These are phyloP conservation scores for Puccinia sorghi DNA, from an alignment of 1,284 basidiomycete species.

Conservation along the genomic window DNA sequence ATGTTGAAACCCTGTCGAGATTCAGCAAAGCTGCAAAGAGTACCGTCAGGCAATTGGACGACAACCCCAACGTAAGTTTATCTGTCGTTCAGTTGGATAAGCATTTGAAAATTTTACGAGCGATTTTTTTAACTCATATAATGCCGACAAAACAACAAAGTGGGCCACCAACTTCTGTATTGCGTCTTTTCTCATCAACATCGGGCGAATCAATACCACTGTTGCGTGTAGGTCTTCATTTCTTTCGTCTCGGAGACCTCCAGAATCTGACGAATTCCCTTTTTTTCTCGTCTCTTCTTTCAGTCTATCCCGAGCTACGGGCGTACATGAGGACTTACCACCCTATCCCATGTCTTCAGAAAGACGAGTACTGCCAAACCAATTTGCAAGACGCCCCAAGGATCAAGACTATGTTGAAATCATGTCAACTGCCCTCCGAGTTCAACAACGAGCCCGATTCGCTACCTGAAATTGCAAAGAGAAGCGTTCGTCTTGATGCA, in stretches of 20 bases:
- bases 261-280: background rate
- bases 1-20: conserved; percentile 49
- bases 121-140: background rate
- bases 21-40: conserved; percentile 51
- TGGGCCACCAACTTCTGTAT: conserved; percentile 46
- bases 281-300: conserved; percentile 30
- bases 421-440: conserved; percentile 73
- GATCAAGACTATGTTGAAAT: conserved; percentile 74
- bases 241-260: background rate
- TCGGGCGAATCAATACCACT: conserved; percentile 90
- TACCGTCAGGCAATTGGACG: conserved; percentile 48
- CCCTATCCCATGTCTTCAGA: conserved; percentile 76
- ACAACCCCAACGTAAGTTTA: conserved; percentile 39
- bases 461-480: conserved; percentile 54
- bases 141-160: background rate
- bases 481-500: conserved; percentile 22
- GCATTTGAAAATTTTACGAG: background rate
- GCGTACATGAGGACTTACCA: conserved; percentile 78
- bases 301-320: conserved; percentile 69
- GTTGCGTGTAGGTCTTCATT: conserved; percentile 73
- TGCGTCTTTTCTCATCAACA: conserved; percentile 70
- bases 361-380: conserved; percentile 64
- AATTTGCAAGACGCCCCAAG: conserved; percentile 79
- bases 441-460: conserved; percentile 68
- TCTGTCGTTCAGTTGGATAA: background rate